These are phyloP conservation scores for Chlamydomonas asymmetrica DNA, from an alignment of 139 green algal genomes.

Conservation along the genomic window DNA sequence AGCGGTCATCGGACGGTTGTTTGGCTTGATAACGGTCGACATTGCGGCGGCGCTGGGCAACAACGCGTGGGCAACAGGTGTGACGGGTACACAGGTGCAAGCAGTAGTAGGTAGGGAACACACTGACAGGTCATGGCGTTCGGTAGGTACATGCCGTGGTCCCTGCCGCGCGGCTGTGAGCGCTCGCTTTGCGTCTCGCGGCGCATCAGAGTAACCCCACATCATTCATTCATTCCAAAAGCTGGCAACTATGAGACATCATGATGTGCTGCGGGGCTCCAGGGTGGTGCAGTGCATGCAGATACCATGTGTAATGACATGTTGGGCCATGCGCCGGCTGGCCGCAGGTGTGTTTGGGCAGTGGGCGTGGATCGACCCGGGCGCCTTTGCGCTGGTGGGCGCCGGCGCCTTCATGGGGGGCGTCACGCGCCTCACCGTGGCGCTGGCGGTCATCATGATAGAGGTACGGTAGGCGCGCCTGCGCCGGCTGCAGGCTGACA, in stretches of 20 bases:
- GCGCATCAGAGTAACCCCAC: too few species aligned
- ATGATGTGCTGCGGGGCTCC: too few species aligned
- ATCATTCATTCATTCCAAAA: too few species aligned
- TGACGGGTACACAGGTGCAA: background rate
- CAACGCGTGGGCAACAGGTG: too few species aligned
- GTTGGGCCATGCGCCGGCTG: background rate
- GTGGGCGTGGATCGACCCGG: conserved; percentile 88
- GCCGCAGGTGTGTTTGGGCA: conserved; percentile 36
- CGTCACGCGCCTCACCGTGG: conserved; percentile 86
- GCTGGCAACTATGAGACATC: too few species aligned
- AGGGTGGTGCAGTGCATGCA: too few species aligned
- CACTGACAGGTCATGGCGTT: too few species aligned
- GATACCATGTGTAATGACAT: background rate
- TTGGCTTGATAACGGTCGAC: conserved; percentile 63
- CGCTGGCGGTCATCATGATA: conserved; percentile 90
- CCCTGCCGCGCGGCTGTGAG: too few species aligned
- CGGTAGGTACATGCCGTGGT: too few species aligned
- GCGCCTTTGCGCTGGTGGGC: conserved; percentile 86
- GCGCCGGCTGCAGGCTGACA: too few species aligned
- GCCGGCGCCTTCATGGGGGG: conserved; percentile 89
- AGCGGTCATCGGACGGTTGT: conserved; percentile 57
- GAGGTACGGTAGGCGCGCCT: conserved; percentile 64
- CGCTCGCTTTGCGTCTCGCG: too few species aligned
- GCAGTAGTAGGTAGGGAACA: too few species aligned
- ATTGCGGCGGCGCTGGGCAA: conserved; percentile 38